Evolutionary conservation across 163 green algal genomes (phyloP).

Genomic region (Chloromonas sp.): DNA sequence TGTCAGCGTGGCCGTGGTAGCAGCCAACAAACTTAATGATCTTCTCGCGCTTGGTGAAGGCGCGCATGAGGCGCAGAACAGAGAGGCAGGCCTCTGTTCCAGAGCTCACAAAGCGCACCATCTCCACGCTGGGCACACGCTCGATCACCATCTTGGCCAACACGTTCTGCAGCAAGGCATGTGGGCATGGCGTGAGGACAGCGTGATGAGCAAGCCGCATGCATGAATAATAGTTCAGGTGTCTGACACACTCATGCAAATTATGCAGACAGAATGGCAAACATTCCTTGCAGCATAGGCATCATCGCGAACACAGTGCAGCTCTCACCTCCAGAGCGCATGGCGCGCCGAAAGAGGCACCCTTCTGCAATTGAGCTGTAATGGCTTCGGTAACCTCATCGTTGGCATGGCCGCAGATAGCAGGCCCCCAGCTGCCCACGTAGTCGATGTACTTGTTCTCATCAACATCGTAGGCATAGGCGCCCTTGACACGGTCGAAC

Average conservation of each 20-base stretch:
- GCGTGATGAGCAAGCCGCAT: too few relatives aligned
- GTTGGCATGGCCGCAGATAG: conserved; percentile 90
- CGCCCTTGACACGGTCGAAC: conserved; percentile 95
- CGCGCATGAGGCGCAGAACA: conserved; percentile 96
- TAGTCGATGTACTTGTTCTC: conserved; percentile 99
- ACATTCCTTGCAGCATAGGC: too few relatives aligned
- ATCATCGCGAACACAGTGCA: too few relatives aligned
- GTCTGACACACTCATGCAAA: too few relatives aligned
- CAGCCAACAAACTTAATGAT: conserved; percentile 99
- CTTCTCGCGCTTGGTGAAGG: conserved; percentile 95
- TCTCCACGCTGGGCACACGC: conserved; percentile 94
- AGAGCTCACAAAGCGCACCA: conserved; percentile 97
- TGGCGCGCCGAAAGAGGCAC: conserved; percentile 94
- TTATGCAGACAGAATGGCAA: too few relatives aligned
- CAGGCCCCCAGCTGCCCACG: conserved; percentile 93
- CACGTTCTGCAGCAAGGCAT: conserved; percentile 67
- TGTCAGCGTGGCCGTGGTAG: conserved; percentile 98
- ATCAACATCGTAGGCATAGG: conserved; percentile 94
- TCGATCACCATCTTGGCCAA: conserved; percentile 97
- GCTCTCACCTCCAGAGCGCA: conserved; percentile 87
- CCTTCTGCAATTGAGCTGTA: conserved; percentile 90
- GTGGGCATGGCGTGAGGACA: too few relatives aligned
- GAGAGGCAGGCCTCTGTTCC: conserved; percentile 97
- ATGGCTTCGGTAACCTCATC: conserved; percentile 93
- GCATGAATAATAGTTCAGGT: too few relatives aligned